These are phyloP conservation scores for Coprinopsis sp. DNA, from an alignment of 768 basidiomycete genomes.

Conservation along the genomic window DNA sequence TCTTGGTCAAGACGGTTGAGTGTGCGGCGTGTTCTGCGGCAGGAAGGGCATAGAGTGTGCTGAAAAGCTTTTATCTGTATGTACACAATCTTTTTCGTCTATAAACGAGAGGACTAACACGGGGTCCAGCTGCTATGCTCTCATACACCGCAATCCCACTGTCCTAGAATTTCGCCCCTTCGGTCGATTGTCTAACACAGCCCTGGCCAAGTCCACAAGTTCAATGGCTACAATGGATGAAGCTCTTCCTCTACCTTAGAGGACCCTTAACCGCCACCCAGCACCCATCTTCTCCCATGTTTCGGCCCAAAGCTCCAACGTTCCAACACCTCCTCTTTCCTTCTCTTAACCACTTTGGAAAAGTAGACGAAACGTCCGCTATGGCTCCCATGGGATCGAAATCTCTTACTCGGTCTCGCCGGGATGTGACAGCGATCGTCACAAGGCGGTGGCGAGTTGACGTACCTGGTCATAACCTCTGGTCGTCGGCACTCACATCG, in stretches of 20 bases:
- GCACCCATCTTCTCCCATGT: constrained; percentile 17
- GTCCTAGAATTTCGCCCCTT: constrained; percentile 44
- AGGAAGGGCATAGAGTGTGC: constrained; percentile 31
- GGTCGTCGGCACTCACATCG: too few relatives aligned
- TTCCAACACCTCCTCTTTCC: constrained; percentile 47
- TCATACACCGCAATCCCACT: constrained; percentile 48
- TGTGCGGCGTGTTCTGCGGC: constrained; percentile 37
- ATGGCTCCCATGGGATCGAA: constrained; percentile 50
- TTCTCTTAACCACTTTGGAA: constrained; percentile 33
- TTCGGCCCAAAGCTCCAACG: constrained; percentile 38
- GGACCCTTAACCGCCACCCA: too few relatives aligned
- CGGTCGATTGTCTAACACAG: constrained; percentile 47
- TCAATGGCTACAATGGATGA: too few relatives aligned
- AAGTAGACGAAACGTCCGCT: constrained; percentile 40
- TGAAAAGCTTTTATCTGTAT: constrained; percentile 44
- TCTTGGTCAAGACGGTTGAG: constrained; percentile 53
- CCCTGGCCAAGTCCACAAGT: constrained; percentile 45
- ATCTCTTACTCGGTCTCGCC: constrained; percentile 43
- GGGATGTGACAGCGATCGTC: constrained; percentile 42
- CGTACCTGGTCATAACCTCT: too few relatives aligned
- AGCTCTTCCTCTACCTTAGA: too few relatives aligned
- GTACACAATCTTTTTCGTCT: constrained; percentile 12
- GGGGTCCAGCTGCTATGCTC: constrained; percentile 43
- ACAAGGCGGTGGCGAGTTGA: too few relatives aligned
- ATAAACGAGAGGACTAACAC: background rate